phyloP scores from a whole-genome alignment of 2,329 filamentous ascomycete genomes.

The Phyllosticta capitalensis region DNA sequence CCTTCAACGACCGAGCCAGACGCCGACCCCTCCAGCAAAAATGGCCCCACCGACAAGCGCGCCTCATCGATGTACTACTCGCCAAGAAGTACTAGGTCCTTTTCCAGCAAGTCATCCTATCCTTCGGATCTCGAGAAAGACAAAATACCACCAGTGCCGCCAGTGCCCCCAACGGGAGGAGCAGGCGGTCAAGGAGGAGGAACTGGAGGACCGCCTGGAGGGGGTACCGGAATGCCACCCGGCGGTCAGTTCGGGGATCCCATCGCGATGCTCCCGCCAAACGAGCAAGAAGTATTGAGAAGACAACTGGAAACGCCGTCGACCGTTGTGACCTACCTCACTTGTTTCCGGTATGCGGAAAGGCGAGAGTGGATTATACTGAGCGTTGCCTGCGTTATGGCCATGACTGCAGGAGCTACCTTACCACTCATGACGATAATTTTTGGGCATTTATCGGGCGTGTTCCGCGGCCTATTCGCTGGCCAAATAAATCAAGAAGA shows the following conservation, averaged over 20 bases:
- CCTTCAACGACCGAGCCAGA: background rate
- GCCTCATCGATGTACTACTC: background rate
- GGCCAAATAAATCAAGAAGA: slow-evolving; percentile 14
- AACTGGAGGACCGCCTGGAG: background rate
- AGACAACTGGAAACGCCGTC: slow-evolving; percentile 58
- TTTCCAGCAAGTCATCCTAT: background rate
- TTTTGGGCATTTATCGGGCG: slow-evolving; percentile 14
- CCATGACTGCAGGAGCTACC: slow-evolving; percentile 64
- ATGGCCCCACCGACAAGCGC: background rate
- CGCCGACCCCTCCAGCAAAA: background rate
- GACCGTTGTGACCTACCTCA: slow-evolving; percentile 53
- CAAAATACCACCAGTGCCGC: background rate
- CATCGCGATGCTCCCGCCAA: slow-evolving; percentile 52
- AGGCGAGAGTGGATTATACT: slow-evolving; percentile 56
- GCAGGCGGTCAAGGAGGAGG: background rate
- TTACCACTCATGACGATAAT: slow-evolving; percentile 63
- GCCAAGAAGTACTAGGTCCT: background rate
- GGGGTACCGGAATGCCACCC: slow-evolving; percentile 15
- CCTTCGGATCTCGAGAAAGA: background rate
- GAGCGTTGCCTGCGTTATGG: slow-evolving; percentile 48
- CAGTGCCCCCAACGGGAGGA: background rate
- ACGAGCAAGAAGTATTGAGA: slow-evolving; percentile 59
- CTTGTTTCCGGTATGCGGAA: slow-evolving; percentile 62
- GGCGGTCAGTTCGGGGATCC: slow-evolving; percentile 31
- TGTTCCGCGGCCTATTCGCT: slow-evolving; percentile 14